Percentiles rank a stretch among this genome's conserved stretches.
These are phyloP conservation scores for Globisporangium echinulatum DNA, from an alignment of 352 stramenopile species.

Conservation along the genomic window DNA sequence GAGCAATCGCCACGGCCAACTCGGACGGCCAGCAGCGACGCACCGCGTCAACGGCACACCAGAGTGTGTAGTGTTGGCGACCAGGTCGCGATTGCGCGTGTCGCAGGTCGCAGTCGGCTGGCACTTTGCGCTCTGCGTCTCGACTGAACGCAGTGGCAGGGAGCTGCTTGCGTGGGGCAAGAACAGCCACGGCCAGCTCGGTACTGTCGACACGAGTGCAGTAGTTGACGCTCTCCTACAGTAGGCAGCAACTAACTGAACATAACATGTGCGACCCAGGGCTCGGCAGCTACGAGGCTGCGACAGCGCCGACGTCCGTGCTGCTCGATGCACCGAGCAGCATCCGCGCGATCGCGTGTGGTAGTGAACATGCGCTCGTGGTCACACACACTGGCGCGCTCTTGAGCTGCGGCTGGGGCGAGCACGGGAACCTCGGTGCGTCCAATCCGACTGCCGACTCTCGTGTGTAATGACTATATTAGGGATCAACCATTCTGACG, in stretches of 20 bases:
- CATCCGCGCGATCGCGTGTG: constrained; percentile 50
- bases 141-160: neutral
- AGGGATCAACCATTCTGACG: no score
- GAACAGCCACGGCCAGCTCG: constrained; percentile 69
- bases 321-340: constrained; percentile 16
- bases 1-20: constrained; percentile 74
- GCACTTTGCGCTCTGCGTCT: constrained; percentile 69
- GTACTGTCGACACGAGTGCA: constrained; percentile 3
- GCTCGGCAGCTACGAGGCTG: neutral
- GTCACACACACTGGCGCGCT: constrained; percentile 42
- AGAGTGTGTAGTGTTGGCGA: constrained; percentile 10
- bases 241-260: no score
- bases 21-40: constrained; percentile 25
- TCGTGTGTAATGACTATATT: neutral
- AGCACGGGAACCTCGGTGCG: constrained; percentile 80
- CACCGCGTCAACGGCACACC: constrained; percentile 21
- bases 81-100: constrained; percentile 11
- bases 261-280: neutral
- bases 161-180: constrained; percentile 57
- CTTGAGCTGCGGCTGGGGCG: constrained; percentile 76
- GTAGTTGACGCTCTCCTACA: neutral
- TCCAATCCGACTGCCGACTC: neutral
- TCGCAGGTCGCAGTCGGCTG: constrained; percentile 55
- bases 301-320: constrained; percentile 7
- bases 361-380: constrained; percentile 69